A percentile compares a stretch with the other conserved stretches of the same genome.
Evolutionary conservation across 2,329 filamentous ascomycete genomes (phyloP).

Genomic region (Botrytis pseudocinerea): DNA sequence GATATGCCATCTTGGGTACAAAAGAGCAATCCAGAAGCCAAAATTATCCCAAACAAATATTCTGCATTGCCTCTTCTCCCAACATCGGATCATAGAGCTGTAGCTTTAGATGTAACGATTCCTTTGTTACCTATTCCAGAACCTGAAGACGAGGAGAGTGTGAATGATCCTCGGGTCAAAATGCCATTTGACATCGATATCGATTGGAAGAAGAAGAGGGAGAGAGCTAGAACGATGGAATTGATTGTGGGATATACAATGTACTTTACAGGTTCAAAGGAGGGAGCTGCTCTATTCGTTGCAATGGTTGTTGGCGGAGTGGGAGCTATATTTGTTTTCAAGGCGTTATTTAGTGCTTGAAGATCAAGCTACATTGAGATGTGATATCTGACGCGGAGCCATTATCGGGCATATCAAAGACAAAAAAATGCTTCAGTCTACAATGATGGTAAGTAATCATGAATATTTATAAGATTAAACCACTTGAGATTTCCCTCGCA

Average conservation of each 20-base stretch:
- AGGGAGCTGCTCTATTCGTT: constrained; percentile 38
- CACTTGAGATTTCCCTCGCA: not conserved
- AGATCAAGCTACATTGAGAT: not conserved
- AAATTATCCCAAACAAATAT: constrained; percentile 64
- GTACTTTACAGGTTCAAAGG: constrained; percentile 40
- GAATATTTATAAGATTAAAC: not conserved
- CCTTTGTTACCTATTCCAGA: constrained; percentile 51
- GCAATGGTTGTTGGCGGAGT: constrained; percentile 37
- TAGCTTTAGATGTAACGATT: constrained; percentile 69
- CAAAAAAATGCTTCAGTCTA: not conserved
- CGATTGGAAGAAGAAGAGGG: constrained; percentile 55
- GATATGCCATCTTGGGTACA: constrained; percentile 57
- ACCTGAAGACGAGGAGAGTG: constrained; percentile 40
- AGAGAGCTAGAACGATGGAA: constrained; percentile 58
- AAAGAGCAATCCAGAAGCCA: constrained; percentile 42
- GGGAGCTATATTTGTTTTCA: constrained; percentile 37
- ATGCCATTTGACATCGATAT: constrained; percentile 59
- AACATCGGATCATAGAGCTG: constrained; percentile 86
- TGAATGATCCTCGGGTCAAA: constrained; percentile 44
- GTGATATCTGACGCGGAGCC: not conserved
- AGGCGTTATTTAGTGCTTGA: constrained; percentile 23
- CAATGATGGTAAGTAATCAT: constrained; percentile 2
- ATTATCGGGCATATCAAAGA: not conserved
- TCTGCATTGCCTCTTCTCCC: constrained; percentile 73
- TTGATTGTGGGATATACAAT: constrained; percentile 59